Evolutionary conservation across 2,329 filamentous ascomycete species (phyloP).

Genomic region (Apiospora aurea): DNA sequence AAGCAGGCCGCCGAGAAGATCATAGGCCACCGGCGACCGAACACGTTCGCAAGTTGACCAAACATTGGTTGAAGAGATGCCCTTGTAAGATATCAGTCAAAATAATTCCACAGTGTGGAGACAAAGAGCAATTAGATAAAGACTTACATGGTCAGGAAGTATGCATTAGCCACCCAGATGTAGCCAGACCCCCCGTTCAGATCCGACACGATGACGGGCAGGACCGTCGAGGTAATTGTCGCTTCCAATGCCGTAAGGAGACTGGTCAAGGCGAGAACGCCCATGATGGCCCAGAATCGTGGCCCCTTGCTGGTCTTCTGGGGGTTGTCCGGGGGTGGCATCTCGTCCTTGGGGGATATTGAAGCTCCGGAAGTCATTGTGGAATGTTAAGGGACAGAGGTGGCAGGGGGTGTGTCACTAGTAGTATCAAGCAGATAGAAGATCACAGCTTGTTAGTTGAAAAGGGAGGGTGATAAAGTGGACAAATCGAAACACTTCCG

Average conservation of each 20-base stretch:
- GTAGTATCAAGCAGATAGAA: too few species aligned
- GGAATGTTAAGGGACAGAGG: too few species aligned
- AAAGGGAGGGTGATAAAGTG: too few species aligned
- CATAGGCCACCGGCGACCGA: conserved; percentile 5
- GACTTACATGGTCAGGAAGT: conserved; percentile 27
- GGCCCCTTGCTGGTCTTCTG: not conserved
- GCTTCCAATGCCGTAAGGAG: not conserved
- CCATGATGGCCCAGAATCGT: conserved; percentile 12
- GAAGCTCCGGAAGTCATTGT: too few species aligned
- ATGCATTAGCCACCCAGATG: conserved; percentile 25
- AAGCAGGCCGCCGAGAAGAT: not conserved
- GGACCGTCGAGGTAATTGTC: not conserved
- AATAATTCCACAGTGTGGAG: not conserved
- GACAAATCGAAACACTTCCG: too few species aligned
- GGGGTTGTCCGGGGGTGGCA: too few species aligned
- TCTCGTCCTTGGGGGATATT: too few species aligned
- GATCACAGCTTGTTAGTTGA: too few species aligned
- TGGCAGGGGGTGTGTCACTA: too few species aligned
- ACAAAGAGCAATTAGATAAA: not conserved
- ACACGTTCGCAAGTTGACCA: conserved; percentile 44
- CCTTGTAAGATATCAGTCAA: not conserved
- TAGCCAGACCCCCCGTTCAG: not conserved
- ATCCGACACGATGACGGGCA: not conserved
- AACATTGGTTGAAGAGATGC: conserved; percentile 52
- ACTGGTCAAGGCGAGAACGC: not conserved